Evolutionary conservation across 1,139 yeast species (phyloP).

Genomic region (Zygosaccharomyces pseudobailii): DNA sequence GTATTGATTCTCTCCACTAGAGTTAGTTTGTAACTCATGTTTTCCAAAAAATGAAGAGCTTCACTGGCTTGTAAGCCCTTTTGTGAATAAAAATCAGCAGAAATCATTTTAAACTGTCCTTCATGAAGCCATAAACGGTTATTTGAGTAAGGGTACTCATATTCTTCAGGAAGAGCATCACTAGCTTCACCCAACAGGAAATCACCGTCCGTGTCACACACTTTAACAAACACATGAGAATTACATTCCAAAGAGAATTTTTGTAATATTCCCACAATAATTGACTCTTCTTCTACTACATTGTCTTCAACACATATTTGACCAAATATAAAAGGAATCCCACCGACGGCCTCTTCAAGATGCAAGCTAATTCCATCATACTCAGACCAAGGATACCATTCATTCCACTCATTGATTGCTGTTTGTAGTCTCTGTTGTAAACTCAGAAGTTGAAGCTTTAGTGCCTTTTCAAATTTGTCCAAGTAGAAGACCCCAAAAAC

Average conservation of each 20-base stretch:
- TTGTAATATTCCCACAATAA: constrained; percentile 39
- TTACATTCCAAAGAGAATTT: constrained; percentile 32
- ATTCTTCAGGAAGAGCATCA: constrained; percentile 38
- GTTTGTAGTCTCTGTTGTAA: constrained; percentile 23
- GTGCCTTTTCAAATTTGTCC: constrained; percentile 19
- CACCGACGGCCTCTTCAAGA: constrained; percentile 6
- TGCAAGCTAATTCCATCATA: constrained; percentile 22
- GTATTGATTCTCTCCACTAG: constrained; percentile 20
- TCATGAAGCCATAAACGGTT: constrained; percentile 31
- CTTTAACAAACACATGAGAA: constrained; percentile 42
- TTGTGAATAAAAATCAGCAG: constrained; percentile 27
- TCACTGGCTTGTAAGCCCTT: constrained; percentile 34
- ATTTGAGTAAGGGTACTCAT: constrained; percentile 29
- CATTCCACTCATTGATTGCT: constrained; percentile 39
- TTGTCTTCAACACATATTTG: constrained; percentile 29
- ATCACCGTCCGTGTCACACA: constrained; percentile 56
- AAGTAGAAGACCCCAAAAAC: constrained; percentile 29
- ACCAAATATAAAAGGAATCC: constrained; percentile 22
- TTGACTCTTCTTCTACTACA: constrained; percentile 22
- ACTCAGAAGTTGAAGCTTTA: constrained; percentile 13
- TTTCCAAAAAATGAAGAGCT: constrained; percentile 36
- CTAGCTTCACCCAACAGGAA: constrained; percentile 48
- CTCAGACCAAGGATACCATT: constrained; percentile 42
- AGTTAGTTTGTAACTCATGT: constrained; percentile 32
- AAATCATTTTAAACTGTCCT: constrained; percentile 29